Evolutionary conservation across 2,329 filamentous ascomycete genomes (phyloP).

Genomic region (Fusarium sp.): DNA sequence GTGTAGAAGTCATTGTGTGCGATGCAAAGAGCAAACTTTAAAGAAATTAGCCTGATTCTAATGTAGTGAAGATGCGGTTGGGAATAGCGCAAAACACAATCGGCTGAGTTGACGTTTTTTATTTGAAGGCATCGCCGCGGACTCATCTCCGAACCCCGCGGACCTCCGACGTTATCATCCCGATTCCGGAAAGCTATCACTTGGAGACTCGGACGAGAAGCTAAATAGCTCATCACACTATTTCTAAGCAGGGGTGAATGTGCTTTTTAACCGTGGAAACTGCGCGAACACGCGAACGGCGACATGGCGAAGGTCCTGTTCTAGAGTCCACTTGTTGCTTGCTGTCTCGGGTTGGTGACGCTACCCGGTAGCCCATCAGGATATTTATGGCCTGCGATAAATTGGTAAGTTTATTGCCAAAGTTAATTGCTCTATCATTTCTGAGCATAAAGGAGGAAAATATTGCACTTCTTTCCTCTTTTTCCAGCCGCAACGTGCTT

Average conservation of each 20-base stretch:
- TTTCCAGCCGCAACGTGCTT: too few species aligned
- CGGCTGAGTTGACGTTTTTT: neutral
- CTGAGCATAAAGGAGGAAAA: too few species aligned
- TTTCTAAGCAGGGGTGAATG: fast-evolving
- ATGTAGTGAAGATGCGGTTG: fast-evolving
- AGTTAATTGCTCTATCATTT: too few species aligned
- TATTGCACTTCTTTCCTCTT: too few species aligned
- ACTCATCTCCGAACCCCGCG: neutral
- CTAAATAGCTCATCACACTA: fast-evolving
- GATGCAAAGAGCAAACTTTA: fast-evolving
- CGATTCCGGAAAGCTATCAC: fast-evolving
- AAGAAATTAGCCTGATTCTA: fast-evolving
- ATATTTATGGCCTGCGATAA: fast-evolving
- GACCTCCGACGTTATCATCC: neutral
- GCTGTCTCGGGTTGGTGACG: too few species aligned
- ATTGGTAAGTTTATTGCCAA: fast-evolving
- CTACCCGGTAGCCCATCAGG: neutral
- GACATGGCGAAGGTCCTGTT: neutral
- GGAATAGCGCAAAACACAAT: too few species aligned
- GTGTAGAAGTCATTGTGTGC: neutral
- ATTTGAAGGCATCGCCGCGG: neutral
- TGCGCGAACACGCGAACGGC: neutral
- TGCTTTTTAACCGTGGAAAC: fast-evolving
- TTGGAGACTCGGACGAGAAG: fast-evolving
- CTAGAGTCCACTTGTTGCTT: fast-evolving